phyloP scores from a whole-genome alignment of 805 yeast species.

The Yarrowia sp. region DNA sequence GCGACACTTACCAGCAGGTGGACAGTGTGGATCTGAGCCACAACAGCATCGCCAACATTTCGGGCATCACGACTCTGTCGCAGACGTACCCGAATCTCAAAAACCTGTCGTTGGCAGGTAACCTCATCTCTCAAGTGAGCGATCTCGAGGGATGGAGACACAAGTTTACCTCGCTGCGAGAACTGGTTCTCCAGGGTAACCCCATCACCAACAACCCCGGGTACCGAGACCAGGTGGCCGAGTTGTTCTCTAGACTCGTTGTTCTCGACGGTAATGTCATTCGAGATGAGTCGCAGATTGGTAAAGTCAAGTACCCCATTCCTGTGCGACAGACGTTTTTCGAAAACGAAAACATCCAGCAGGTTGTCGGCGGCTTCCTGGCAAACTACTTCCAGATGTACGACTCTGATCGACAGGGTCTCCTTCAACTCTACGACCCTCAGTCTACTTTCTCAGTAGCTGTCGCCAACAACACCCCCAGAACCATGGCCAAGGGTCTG shows the following conservation, averaged over 20 bases:
- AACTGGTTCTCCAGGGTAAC: conserved; percentile 73
- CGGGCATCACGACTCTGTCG: conserved; percentile 60
- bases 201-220: conserved; percentile 55
- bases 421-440: conserved; percentile 70
- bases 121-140: conserved; percentile 58
- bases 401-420: conserved; percentile 73
- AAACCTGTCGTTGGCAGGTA: conserved; percentile 78
- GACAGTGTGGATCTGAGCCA: conserved; percentile 55
- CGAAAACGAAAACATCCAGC: conserved; percentile 70
- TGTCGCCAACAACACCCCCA: conserved; percentile 70
- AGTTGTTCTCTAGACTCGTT: conserved; percentile 73
- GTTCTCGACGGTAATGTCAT: conserved; percentile 75
- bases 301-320: conserved; percentile 37
- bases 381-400: conserved; percentile 72
- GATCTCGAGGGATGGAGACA: conserved; percentile 72
- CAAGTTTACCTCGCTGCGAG: conserved; percentile 70
- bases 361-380: conserved; percentile 71
- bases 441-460: conserved; percentile 83
- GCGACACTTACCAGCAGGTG: conserved; percentile 50
- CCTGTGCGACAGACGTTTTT: conserved; percentile 66
- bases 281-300: conserved; percentile 62
- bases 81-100: conserved; percentile 69
- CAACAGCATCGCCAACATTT: conserved; percentile 63
- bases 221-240: conserved; percentile 61
- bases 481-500: conserved; percentile 33